Base-by-base conservation (phyloP, 2,329 filamentous ascomycete species). In the Juglanconis juglandina region DNA sequence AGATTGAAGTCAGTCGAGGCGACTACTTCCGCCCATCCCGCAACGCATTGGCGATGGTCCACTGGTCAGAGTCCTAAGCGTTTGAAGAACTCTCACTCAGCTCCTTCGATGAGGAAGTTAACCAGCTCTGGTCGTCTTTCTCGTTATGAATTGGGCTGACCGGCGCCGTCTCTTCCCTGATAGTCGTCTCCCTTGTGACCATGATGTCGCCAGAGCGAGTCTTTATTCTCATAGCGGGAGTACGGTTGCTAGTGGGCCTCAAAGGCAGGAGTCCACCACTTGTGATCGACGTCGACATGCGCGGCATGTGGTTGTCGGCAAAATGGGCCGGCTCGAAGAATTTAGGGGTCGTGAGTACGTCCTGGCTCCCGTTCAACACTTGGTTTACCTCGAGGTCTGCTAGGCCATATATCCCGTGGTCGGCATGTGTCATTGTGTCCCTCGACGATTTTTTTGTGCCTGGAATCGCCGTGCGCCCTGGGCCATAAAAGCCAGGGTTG, bases 351-450 rank as follows among this genome's bases (percentile, higher is more conserved):
- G 54, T 53, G 3, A 53, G 14, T 34, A 24, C 32, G 2, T 58
- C 54, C 37, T 53, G 54, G 41, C 54, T 58, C 34, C 41, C 56
- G 3, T 51, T 61, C 42, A 53, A 42, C 4, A 53, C 59, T n/a
- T 50, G 42, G 1, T 56, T 39, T n/a, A 61, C 42, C 33, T 61
- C 59, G 6, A 53, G 49, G 39, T 61, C 59, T n/a, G 59, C 54
- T 8, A 53, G 49, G 2, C 59, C 54, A 30, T 53, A 58, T 17
- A 53, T 61, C 17, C 41, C 44, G 11, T 53, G 49, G 10, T 46
- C 54, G 4, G 47, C 41, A 17, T 44, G 35, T 17, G 54, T 53
- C 3, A 46, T 52, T 0, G 59, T 49, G 4, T 53, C 49, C 9
- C 49, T 39, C 5, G 54, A 60, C 1, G 53, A 58, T 42, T 53